Conservation (phyloP, 129 eudicot genomes). For the carrot (Daucus carota) region DH1_v3.0 NC_030384.2:22507001-22507500, state of each 20-base stretch:
- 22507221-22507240: not conserved
- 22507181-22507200: not conserved
- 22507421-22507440: not conserved
- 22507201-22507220: not conserved
- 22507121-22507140: not conserved
- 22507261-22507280: not conserved
- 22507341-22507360: not conserved
- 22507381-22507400: not conserved
- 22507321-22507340: not conserved
- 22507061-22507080: not conserved
- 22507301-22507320: not conserved
- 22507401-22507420: not conserved
- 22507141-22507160: not conserved
- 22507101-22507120: no score
- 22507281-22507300: not conserved
- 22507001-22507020: not conserved
- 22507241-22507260: not conserved
- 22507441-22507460: constrained; percentile 9
- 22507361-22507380: not conserved
- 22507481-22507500: not conserved
- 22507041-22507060: not conserved
- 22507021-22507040: not conserved
- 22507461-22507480: not conserved
- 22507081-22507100: not conserved
- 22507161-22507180: not conserved